These are phyloP conservation scores for Dactylorhiza incarnata DNA, from an alignment of 106 monocot species.

Conservation along the genomic window DNA sequence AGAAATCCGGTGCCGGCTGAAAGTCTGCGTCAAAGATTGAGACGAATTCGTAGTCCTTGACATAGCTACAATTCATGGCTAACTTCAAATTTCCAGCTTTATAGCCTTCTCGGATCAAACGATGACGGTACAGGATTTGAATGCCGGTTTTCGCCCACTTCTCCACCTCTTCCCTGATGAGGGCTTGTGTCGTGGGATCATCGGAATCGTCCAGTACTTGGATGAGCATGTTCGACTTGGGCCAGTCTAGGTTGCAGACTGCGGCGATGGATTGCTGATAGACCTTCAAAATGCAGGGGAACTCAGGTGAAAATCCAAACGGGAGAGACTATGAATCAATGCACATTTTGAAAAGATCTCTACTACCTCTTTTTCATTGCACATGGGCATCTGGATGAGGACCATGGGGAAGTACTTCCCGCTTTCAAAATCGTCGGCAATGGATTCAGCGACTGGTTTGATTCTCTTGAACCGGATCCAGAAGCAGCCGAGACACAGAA, in stretches of 20 bases:
- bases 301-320: background rate
- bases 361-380: constrained; percentile 92
- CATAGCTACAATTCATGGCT: constrained; percentile 87
- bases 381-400: constrained; percentile 95
- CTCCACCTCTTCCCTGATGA: constrained; percentile 81
- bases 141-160: constrained; percentile 76
- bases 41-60: constrained; percentile 93
- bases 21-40: constrained; percentile 96
- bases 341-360: background rate
- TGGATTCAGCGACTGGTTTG: constrained; percentile 43
- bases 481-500: constrained; percentile 83
- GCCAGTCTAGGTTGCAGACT: constrained; percentile 86
- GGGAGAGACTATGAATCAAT: background rate
- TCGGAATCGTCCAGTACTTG: constrained; percentile 94
- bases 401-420: constrained; percentile 71
- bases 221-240: constrained; percentile 56
- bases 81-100: constrained; percentile 97
- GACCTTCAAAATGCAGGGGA: constrained; percentile 37
- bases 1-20: constrained; percentile 73
- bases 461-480: constrained; percentile 66
- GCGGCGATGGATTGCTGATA: constrained; percentile 95
- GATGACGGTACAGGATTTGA: constrained; percentile 69
- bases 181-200: constrained; percentile 41
- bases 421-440: constrained; percentile 10
- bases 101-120: constrained; percentile 69